phyloP scores from a whole-genome alignment of 805 yeast species.

The Candida vartiovaarae region DNA sequence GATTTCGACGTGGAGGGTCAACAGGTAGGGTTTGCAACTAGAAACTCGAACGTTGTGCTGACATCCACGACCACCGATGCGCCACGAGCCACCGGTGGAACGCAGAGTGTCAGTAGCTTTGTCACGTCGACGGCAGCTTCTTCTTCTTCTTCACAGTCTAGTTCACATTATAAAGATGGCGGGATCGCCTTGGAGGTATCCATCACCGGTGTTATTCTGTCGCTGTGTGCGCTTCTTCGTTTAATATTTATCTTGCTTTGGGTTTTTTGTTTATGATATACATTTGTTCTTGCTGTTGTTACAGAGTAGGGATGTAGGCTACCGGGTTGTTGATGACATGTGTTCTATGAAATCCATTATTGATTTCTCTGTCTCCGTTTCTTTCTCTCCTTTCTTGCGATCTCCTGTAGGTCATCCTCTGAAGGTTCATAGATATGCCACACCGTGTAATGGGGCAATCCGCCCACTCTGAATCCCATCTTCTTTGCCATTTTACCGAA shows the following conservation, averaged over 20 bases:
- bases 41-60: constrained; percentile 25
- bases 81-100: neutral
- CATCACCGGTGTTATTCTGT: too few relatives aligned
- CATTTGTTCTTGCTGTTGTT: too few relatives aligned
- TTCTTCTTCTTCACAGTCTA: neutral
- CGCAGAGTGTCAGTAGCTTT: neutral
- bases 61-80: constrained; percentile 17
- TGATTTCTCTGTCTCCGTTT: constrained; percentile 37
- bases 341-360: neutral
- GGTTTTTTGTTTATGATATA: too few relatives aligned
- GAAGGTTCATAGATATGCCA: constrained; percentile 93
- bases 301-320: neutral
- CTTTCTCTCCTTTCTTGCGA: constrained; percentile 61
- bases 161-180: too few relatives aligned
- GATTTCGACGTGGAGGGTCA: constrained; percentile 48
- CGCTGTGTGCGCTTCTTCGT: too few relatives aligned
- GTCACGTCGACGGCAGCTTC: constrained; percentile 2
- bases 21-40: constrained; percentile 47
- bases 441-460: constrained; percentile 81
- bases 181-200: too few relatives aligned
- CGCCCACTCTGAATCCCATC: constrained; percentile 81
- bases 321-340: neutral
- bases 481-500: constrained; percentile 74
- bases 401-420: constrained; percentile 70
- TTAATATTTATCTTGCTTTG: too few relatives aligned